Conservation (phyloP, 2,329 filamentous ascomycete species). For the Ceratocystis albifundus region DNA sequence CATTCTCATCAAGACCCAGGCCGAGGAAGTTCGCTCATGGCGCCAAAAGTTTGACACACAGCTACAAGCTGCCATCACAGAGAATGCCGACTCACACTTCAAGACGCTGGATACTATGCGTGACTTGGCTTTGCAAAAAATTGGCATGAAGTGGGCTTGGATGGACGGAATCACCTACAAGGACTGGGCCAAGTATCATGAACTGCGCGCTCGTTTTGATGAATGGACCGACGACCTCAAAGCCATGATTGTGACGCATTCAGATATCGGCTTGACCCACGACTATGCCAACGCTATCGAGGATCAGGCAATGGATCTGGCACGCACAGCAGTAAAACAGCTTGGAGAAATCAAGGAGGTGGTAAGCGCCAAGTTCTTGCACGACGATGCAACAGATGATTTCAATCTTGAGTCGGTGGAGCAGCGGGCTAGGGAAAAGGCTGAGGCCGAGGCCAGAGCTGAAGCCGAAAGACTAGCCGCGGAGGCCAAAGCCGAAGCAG, state of each 20-base stretch:
- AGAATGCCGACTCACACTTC: conserved; percentile 68
- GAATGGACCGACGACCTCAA: conserved; percentile 78
- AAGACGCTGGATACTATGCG: conserved; percentile 72
- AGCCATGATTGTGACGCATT: conserved; percentile 61
- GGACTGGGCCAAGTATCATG: conserved; percentile 92
- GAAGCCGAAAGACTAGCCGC: conserved; percentile 17
- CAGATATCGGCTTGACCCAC: conserved; percentile 56
- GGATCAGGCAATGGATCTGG: conserved; percentile 66
- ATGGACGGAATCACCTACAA: conserved; percentile 93
- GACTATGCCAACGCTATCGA: conserved; percentile 58
- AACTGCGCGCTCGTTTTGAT: conserved; percentile 68
- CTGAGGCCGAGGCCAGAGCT: conserved; percentile 28
- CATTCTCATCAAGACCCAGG: conserved; percentile 60
- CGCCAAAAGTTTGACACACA: conserved; percentile 59
- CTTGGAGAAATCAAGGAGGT: conserved; percentile 71
- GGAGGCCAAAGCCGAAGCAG: conserved; percentile 20
- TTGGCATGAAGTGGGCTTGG: conserved; percentile 92
- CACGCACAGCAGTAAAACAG: conserved; percentile 68
- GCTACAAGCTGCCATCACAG: conserved; percentile 55
- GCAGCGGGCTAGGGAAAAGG: conserved; percentile 40
- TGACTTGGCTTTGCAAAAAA: conserved; percentile 75
- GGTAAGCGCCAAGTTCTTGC: conserved; percentile 69
- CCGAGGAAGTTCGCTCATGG: conserved; percentile 68
- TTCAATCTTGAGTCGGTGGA: conserved; percentile 60
- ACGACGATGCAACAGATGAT: conserved; percentile 62